phyloP scores from a whole-genome alignment of 306 rosid species.

The Geum urbanum region DNA sequence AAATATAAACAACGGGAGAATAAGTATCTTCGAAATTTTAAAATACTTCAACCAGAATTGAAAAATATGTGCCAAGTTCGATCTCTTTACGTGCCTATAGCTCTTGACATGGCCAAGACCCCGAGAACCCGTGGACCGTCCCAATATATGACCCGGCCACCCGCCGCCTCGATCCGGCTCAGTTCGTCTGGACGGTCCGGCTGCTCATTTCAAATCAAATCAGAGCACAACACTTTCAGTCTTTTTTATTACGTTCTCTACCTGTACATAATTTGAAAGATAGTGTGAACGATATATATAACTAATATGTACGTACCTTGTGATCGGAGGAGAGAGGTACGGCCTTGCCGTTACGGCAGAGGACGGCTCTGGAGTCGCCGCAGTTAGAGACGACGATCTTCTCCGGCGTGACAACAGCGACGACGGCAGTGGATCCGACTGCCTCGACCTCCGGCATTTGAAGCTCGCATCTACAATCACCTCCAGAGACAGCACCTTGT shows the following conservation, averaged over 20 bases:
- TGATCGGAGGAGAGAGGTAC: constrained; percentile 61
- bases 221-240: background rate
- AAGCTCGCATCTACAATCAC: constrained; percentile 48
- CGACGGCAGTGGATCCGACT: constrained; percentile 64
- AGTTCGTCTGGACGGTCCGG: constrained; percentile 72
- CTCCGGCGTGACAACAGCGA: constrained; percentile 40
- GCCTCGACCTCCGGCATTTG: constrained; percentile 56
- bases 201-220: constrained; percentile 26
- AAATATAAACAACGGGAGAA: too few species aligned
- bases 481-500: constrained; percentile 16
- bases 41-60: background rate
- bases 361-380: constrained; percentile 64
- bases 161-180: constrained; percentile 47
- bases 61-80: background rate
- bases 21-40: background rate
- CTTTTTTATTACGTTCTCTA: too few species aligned
- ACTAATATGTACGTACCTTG: constrained; percentile 38
- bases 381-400: constrained; percentile 61
- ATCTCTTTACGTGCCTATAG: constrained; percentile 41
- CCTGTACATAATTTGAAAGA: too few species aligned
- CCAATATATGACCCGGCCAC: constrained; percentile 66
- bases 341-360: constrained; percentile 53
- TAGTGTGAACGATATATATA: too few species aligned
- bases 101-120: constrained; percentile 66
- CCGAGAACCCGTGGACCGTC: constrained; percentile 64